These are phyloP conservation scores for Thinopyrum obtusiflorum DNA, from an alignment of 202 grass and related monocot genomes.

Conservation along the genomic window DNA sequence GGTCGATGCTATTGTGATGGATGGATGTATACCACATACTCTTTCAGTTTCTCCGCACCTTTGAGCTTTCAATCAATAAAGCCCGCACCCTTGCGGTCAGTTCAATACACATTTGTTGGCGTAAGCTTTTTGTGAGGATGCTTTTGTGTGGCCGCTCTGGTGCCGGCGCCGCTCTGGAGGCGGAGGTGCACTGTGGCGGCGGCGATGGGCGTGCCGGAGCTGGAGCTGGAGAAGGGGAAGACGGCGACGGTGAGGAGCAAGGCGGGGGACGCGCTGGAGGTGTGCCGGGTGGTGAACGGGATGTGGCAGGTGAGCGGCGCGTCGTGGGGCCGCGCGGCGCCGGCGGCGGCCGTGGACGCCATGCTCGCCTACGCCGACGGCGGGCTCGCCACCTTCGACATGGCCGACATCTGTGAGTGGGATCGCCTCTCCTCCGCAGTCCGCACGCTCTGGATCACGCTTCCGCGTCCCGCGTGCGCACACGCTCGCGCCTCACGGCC, in stretches of 20 bases:
- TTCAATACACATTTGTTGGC: not conserved
- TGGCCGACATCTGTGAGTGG: slow-evolving; percentile 59
- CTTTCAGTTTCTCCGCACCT: not conserved
- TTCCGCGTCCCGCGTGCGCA: not conserved
- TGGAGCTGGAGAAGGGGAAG: not conserved
- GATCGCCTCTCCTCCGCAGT: not conserved
- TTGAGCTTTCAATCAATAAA: slow-evolving; percentile 35
- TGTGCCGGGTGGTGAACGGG: slow-evolving; percentile 74
- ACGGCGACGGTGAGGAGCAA: slow-evolving; percentile 46
- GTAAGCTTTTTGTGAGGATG: not conserved
- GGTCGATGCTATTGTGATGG: slow-evolving; percentile 20
- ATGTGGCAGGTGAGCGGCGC: slow-evolving; percentile 75
- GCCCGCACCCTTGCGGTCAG: not conserved
- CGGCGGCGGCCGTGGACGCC: slow-evolving; percentile 52
- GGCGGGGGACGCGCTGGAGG: slow-evolving; percentile 46
- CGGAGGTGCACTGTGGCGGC: not conserved
- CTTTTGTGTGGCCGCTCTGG: not conserved
- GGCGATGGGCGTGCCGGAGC: not conserved
- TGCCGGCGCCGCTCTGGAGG: not conserved
- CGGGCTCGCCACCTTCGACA: slow-evolving; percentile 67
- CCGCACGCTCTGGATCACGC: not conserved
- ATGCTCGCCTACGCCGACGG: slow-evolving; percentile 62
- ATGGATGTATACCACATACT: not conserved
- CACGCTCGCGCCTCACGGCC: not conserved
- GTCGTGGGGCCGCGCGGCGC: slow-evolving; percentile 46